A percentile compares a stretch with the other conserved stretches of the same genome.
These are phyloP conservation scores for Picea sitchensis DNA, from an alignment of 75 land plant species.

Conservation along the genomic window DNA sequence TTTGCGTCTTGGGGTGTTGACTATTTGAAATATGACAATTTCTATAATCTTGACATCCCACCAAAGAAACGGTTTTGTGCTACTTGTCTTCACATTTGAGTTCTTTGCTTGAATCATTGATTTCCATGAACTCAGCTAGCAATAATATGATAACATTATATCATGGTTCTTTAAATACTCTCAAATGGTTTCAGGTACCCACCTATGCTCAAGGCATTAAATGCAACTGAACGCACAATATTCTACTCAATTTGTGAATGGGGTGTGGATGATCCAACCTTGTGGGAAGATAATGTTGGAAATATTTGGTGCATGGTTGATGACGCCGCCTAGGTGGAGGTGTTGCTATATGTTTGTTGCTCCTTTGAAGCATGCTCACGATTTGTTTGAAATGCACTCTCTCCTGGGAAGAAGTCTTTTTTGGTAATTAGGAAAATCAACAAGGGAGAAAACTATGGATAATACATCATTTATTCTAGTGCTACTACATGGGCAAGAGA, in stretches of 20 bases:
- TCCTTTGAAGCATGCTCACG: too few species aligned
- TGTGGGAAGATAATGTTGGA: too few species aligned
- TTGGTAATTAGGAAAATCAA: too few species aligned
- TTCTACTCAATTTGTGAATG: conserved; percentile 98
- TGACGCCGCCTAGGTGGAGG: too few species aligned
- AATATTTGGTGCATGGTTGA: too few species aligned
- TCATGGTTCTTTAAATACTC: not conserved
- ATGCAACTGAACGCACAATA: conserved; percentile 70
- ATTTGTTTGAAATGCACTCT: too few species aligned
- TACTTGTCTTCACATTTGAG: not conserved
- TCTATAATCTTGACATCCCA: conserved; percentile 68
- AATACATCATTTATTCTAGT: too few species aligned
- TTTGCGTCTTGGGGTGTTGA: conserved; percentile 99
- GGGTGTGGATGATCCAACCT: conserved; percentile 5
- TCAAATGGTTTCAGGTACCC: conserved; percentile 59
- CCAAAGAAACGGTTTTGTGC: conserved; percentile 58
- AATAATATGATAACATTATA: not conserved
- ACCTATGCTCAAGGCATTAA: conserved; percentile 89
- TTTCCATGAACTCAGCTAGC: not conserved
- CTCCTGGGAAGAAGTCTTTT: too few species aligned
- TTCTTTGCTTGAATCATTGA: not conserved
- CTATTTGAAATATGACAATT: conserved; percentile 98
- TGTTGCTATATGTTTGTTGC: too few species aligned
- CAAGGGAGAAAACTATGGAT: too few species aligned
- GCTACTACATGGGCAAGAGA: too few species aligned